Percentiles rank a stretch among this genome's conserved stretches.
phyloP scores from a whole-genome alignment of 2,329 filamentous ascomycete species.

The Aspergillus alliaceus region DNA sequence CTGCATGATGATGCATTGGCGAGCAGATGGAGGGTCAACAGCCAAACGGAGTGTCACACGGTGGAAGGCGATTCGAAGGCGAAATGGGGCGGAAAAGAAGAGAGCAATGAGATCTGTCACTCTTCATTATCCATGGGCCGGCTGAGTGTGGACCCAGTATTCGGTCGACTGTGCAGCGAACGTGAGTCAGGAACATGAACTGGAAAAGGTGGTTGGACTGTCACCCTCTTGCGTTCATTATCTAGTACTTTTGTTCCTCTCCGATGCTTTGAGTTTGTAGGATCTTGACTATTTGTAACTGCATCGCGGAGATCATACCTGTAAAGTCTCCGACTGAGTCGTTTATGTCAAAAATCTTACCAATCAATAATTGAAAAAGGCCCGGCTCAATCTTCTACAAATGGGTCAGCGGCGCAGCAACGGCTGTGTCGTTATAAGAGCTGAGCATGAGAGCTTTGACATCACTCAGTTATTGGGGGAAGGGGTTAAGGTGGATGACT shows the following conservation, averaged over 20 bases:
- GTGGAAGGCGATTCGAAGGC: background rate
- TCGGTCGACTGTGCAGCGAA: constrained; percentile 14
- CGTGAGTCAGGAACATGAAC: constrained; percentile 14
- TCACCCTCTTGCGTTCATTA: background rate
- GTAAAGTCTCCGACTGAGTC: background rate
- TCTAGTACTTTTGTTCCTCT: background rate
- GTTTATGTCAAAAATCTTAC: background rate
- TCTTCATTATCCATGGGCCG: constrained; percentile 7
- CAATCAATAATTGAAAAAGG: background rate
- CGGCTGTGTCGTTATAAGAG: background rate
- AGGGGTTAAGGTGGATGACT: too few species aligned
- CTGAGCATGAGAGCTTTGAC: background rate
- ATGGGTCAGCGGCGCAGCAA: background rate
- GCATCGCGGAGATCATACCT: background rate
- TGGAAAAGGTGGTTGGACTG: constrained; percentile 7
- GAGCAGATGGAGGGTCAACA: constrained; percentile 1
- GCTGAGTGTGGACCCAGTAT: constrained; percentile 3
- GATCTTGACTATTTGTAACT: background rate
- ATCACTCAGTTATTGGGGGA: too few species aligned
- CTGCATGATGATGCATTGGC: background rate
- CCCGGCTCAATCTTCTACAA: too few species aligned
- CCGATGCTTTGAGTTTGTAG: background rate
- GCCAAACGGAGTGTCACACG: background rate
- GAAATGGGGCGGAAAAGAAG: constrained; percentile 4
- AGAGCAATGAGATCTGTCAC: constrained; percentile 15